Conservation (phyloP, 495 filamentous ascomycete genomes). For the Penicillium alfredii region DNA sequence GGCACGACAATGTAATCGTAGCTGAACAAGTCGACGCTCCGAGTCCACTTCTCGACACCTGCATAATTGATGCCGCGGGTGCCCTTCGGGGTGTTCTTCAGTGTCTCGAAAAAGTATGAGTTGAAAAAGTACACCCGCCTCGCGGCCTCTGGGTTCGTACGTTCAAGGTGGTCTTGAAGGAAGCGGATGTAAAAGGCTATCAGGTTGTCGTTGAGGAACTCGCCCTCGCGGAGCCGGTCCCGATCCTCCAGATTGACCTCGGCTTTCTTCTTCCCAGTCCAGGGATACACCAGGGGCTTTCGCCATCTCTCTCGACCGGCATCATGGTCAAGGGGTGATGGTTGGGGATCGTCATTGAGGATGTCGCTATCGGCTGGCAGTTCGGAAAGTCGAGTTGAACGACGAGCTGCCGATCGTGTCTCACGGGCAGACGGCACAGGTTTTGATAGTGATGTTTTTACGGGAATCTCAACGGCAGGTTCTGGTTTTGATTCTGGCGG, state of each 20-base stretch:
- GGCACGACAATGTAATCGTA: constrained; percentile 90
- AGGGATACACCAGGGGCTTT: constrained; percentile 65
- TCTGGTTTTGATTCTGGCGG: constrained; percentile 1
- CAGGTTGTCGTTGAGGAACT: constrained; percentile 89
- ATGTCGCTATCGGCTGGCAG: constrained; percentile 5
- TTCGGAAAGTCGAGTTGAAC: constrained; percentile 5
- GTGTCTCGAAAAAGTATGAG: constrained; percentile 79
- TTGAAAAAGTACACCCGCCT: constrained; percentile 80
- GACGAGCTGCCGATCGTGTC: constrained; percentile 32
- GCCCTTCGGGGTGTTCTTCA: constrained; percentile 54
- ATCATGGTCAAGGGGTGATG: constrained; percentile 8
- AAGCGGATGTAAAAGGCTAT: constrained; percentile 80
- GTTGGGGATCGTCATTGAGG: constrained; percentile 5
- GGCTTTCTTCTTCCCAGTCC: constrained; percentile 60
- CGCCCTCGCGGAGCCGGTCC: constrained; percentile 68
- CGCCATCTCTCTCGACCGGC: constrained; percentile 25
- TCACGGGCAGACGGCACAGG: constrained; percentile 9
- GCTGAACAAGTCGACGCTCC: constrained; percentile 75
- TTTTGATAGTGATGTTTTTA: constrained; percentile 23
- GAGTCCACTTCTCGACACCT: constrained; percentile 82
- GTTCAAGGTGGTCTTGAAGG: constrained; percentile 58
- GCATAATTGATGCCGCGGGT: constrained; percentile 65
- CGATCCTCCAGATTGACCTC: constrained; percentile 77
- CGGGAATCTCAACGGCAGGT: constrained; percentile 24
- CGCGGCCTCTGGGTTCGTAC: constrained; percentile 49